A percentile compares a stretch with the other conserved stretches of the same genome.
Evolutionary conservation across 73 alveolate species (phyloP).

Genomic region (Uronychia binucleata): DNA sequence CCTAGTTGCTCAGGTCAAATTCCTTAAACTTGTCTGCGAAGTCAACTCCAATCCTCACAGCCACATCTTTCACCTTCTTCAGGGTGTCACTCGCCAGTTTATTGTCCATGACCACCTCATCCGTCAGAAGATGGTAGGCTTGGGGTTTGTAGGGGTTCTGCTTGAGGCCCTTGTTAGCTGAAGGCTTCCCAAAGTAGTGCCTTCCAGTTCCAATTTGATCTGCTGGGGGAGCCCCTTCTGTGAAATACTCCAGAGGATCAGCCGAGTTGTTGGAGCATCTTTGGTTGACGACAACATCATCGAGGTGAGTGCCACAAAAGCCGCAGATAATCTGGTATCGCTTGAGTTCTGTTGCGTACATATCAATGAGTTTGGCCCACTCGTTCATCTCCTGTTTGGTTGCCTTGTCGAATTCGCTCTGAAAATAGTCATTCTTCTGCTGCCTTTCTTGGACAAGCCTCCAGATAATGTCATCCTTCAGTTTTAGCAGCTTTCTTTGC

Average conservation of each 20-base stretch:
- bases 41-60: slow-evolving; percentile 15
- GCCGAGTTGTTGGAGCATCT: slow-evolving; percentile 69
- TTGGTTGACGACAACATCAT: slow-evolving; percentile 71
- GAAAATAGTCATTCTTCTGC: slow-evolving; percentile 60
- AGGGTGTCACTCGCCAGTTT: slow-evolving; percentile 35
- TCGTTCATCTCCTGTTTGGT: slow-evolving; percentile 81
- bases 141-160: slow-evolving; percentile 42
- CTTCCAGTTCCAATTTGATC: slow-evolving; percentile 58
- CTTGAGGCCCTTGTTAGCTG: slow-evolving; percentile 31
- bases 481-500: slow-evolving; percentile 69
- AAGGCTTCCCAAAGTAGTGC: slow-evolving; percentile 83
- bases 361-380: slow-evolving; percentile 83
- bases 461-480: slow-evolving; percentile 89
- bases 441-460: slow-evolving; percentile 75
- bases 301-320: slow-evolving; percentile 84
- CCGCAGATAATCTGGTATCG: slow-evolving; percentile 82
- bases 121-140: slow-evolving; percentile 16
- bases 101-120: slow-evolving; percentile 42
- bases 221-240: slow-evolving; percentile 74
- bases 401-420: slow-evolving; percentile 64
- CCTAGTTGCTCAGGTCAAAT: slow-evolving; percentile 36
- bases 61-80: slow-evolving; percentile 29
- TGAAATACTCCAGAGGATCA: slow-evolving; percentile 42
- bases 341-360: slow-evolving; percentile 79
- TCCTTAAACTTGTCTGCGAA: slow-evolving; percentile 33